These are phyloP conservation scores for Postia placenta DNA, from an alignment of 768 basidiomycete genomes.

Conservation along the genomic window DNA sequence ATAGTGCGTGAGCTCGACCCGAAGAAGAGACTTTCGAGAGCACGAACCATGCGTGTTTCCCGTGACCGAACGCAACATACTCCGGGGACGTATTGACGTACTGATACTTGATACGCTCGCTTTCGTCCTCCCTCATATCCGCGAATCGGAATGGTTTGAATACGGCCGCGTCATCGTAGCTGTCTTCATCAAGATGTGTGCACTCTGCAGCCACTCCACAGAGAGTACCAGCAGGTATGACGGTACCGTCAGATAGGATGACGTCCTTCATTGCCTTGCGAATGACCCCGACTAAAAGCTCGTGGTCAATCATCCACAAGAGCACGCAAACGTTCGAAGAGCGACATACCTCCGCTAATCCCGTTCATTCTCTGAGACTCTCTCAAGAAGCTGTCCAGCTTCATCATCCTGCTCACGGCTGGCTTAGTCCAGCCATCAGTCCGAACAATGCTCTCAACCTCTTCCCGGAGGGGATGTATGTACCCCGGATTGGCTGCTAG, in stretches of 20 bases:
- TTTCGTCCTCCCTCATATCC: slow-evolving; percentile 23
- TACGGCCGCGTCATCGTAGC: slow-evolving; percentile 16
- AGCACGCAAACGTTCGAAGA: neutral
- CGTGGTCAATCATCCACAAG: neutral
- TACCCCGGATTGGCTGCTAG: slow-evolving; percentile 22
- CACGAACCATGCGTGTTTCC: slow-evolving; percentile 26
- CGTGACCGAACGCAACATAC: slow-evolving; percentile 22
- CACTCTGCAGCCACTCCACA: slow-evolving; percentile 12
- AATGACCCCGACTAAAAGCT: slow-evolving; percentile 18
- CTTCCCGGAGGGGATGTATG: slow-evolving; percentile 19
- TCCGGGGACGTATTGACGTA: slow-evolving; percentile 26
- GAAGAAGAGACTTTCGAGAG: too few species aligned
- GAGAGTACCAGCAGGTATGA: slow-evolving; percentile 17
- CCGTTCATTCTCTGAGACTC: slow-evolving; percentile 35
- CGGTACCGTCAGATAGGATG: slow-evolving; percentile 28
- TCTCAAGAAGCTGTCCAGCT: slow-evolving; percentile 44
- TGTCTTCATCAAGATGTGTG: slow-evolving; percentile 19
- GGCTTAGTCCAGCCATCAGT: slow-evolving; percentile 33
- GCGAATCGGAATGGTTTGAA: slow-evolving; percentile 48
- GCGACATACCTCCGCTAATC: slow-evolving; percentile 19
- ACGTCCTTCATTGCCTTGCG: slow-evolving; percentile 26
- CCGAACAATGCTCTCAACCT: slow-evolving; percentile 18
- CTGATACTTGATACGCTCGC: slow-evolving; percentile 27
- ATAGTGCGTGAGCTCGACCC: neutral
- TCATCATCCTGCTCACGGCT: slow-evolving; percentile 32